Base-by-base conservation (phyloP, 2,329 filamentous ascomycete species). In the Incumbomyces lentus region DNA sequence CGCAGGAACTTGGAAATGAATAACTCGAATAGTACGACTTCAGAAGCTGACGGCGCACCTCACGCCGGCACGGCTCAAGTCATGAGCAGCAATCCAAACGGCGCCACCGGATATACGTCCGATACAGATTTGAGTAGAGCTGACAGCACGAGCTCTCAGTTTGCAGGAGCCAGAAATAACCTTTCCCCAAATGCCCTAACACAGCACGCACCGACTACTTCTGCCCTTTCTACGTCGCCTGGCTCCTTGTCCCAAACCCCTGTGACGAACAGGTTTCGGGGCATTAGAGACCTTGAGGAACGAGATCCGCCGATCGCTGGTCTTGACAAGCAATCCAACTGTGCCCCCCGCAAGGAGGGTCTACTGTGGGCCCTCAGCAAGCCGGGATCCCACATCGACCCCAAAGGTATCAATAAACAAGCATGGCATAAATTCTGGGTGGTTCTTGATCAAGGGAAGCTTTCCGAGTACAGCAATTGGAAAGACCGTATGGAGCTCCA, bases 361-460 rank as follows among this genome's bases (percentile, higher is more conserved):
- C 72, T 98, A 8, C 67, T 98, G 6, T 98, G 92, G 92, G 88
- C 93, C 19, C 70, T 96, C 37, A 96, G 90, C 60, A 79, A 87
- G 52, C 90, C 90, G 2, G 89, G 89, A 14, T 90, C 87, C 48
- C 92, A 98, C 63, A 89, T 92, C 22, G 93, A 98, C 63, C 92
- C 92, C 8, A 87, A 92, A 57, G 89, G 87, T 14, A 72, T 98
- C 57, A 96, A 95, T 61, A 95, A 96, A 63, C 88, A 94, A 65
- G 89, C 87, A 42, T 98, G 92, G 92, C 92, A 98, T 65, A 98
- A 98, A 61, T 98, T 96, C 67, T 98, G 92, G 92, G 93, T 98
- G 53, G 92, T 98, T 2, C 74, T 98, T 37, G 93, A 96, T 62
- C 89, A 95, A 65, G 92, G 92, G 18, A 95, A 92, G 62, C 74